These are phyloP conservation scores for Macrophomina tecta DNA, from an alignment of 2,329 filamentous ascomycete species.

Conservation along the genomic window DNA sequence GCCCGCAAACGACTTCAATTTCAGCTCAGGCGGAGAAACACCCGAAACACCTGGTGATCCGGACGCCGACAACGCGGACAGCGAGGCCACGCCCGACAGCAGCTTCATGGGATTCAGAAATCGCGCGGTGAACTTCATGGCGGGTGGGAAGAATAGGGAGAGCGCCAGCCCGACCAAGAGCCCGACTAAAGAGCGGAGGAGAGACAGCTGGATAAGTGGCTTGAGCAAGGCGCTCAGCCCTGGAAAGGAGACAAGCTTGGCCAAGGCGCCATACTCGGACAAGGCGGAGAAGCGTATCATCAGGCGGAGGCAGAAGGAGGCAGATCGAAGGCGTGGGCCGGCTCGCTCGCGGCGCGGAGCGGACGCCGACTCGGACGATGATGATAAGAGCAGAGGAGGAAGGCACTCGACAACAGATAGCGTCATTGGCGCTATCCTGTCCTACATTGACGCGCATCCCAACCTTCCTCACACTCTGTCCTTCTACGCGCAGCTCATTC, in stretches of 20 bases:
- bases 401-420: constrained; percentile 31
- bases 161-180: constrained; percentile 35
- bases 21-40: constrained; percentile 57
- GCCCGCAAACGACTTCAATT: constrained; percentile 46
- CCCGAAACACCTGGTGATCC: constrained; percentile 51
- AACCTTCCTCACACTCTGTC: constrained; percentile 70
- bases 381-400: constrained; percentile 32
- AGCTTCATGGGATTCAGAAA: constrained; percentile 31
- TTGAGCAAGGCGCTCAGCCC: constrained; percentile 33
- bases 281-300: constrained; percentile 48
- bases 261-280: constrained; percentile 45
- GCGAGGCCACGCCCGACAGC: constrained; percentile 50
- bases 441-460: constrained; percentile 68
- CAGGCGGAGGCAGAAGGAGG: constrained; percentile 42
- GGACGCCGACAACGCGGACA: constrained; percentile 44
- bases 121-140: constrained; percentile 27
- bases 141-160: constrained; percentile 25
- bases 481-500: constrained; percentile 68
- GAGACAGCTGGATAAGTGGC: constrained; percentile 40
- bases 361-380: constrained; percentile 34
- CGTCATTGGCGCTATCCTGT: constrained; percentile 59
- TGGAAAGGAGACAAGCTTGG: constrained; percentile 36
- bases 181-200: constrained; percentile 41
- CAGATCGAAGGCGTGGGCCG: constrained; percentile 38
- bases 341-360: constrained; percentile 29